A percentile compares a stretch with the other conserved stretches of the same genome.
Evolutionary conservation across 2,329 filamentous ascomycete genomes (phyloP).

Genomic region (Graphilbum fragrans): DNA sequence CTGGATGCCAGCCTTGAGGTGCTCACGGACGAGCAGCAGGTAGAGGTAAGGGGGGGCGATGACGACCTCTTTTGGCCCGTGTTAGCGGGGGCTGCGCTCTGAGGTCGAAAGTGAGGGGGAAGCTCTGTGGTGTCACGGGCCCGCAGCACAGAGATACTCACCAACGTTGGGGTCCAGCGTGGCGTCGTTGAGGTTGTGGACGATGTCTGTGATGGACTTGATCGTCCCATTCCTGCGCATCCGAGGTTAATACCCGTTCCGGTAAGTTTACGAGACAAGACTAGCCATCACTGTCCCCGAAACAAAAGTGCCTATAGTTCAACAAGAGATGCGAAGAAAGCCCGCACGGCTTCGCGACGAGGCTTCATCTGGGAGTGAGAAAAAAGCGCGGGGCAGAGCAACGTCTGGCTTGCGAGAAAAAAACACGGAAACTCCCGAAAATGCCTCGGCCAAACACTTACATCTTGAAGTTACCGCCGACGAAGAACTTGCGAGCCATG

Average conservation of each 20-base stretch:
- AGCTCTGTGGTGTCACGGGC: background rate
- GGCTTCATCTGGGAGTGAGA: background rate
- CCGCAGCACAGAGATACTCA: no score
- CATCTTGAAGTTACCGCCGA: slow-evolving; percentile 99
- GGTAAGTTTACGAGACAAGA: no score
- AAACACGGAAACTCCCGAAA: slow-evolving; percentile 9
- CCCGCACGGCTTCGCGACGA: no score
- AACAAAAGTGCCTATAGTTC: no score
- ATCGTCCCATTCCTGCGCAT: slow-evolving; percentile 75
- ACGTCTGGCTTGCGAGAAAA: slow-evolving; percentile 12
- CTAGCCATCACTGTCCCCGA: no score
- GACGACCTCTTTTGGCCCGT: slow-evolving; percentile 73
- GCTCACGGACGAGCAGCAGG: slow-evolving; percentile 74
- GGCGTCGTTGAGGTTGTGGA: slow-evolving; percentile 78
- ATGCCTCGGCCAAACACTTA: slow-evolving; percentile 28
- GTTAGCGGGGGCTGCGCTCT: background rate
- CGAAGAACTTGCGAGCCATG: slow-evolving; percentile 94
- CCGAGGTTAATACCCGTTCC: background rate
- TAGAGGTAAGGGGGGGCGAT: slow-evolving; percentile 85
- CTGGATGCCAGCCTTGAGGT: slow-evolving; percentile 62
- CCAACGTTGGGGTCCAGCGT: slow-evolving; percentile 65
- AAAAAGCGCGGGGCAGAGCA: background rate
- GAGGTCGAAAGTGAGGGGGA: background rate
- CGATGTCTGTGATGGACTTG: slow-evolving; percentile 81
- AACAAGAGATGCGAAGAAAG: no score